Evolutionary conservation across 1,284 basidiomycete genomes (phyloP), one percentile per base, ranked within the genome.

Genomic region (Grifola frondosa): DNA sequence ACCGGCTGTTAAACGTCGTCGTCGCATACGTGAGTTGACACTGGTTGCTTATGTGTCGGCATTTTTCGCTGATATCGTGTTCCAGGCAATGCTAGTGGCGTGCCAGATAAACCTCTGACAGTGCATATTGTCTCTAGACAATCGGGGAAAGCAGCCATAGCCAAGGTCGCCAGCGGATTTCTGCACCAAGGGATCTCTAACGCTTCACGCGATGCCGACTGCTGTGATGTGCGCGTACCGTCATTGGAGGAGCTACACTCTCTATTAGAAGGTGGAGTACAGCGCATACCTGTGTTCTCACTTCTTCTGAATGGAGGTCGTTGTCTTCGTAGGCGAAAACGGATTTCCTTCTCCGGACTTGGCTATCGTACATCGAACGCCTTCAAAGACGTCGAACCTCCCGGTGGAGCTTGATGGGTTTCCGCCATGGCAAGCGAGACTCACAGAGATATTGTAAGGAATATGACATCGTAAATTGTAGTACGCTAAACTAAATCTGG

Each of bases 401-500:
- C 77, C 82, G 1, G 61, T 82, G 37, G 84, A 88, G 58, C 66
- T 88, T 10, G 66, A 84, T 50, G 83, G 81, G 2, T 88, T 84
- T 50, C 87, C 88, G 19, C 87, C 88, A 19, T 90, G 87, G 87
- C 85, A 88, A 50, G 75, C 81, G 9, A 71, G 80, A 44, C 66
- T 90, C 36, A 85, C 84, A 30, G 87, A 90, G 63, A 79, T 90
- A 49, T 74, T 80, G 87, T 89, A 57, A 67, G 84, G 63, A 12
- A n/a, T 36, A 21, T 11, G 15, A 26, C 48, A 33, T 36, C 25
- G n/a, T n/a, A 10, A 12, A 16, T 41, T 17, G n/a, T 17, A 24
- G 26, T 30, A 23, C 12, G 3, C 15, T 24, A 21, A 31, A 4
- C 25, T 19, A 26, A 15, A n/a, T 11, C 30, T 5, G 20, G 46